Evolutionary conservation across 2,329 filamentous ascomycete species (phyloP), one percentile per base, ranked within the genome.

Genomic region (Paramyrothecium roridum): DNA sequence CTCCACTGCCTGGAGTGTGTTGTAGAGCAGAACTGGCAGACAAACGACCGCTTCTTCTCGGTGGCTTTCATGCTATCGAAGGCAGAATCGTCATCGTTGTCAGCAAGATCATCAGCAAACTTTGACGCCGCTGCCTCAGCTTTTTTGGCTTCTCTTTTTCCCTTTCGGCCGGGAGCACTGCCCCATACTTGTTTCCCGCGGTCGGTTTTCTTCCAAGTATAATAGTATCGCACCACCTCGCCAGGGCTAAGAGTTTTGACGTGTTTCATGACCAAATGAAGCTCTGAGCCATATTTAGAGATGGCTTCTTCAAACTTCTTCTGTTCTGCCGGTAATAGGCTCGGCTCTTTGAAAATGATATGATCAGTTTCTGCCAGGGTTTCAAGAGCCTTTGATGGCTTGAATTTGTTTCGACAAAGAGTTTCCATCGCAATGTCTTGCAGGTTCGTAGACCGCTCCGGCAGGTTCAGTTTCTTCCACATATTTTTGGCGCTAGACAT

Each of bases 201-300:
- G 2, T 88, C 82, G 0, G 91, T 91, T 73, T 98, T 98, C 76
- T 99, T 99, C 95, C 95, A 99, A 61, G 90, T 90, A 70, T 99
- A 99, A 73, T 98, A 99, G 68, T 90, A 96, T 3, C 95, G 89
- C 23, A 96, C 91, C 58, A 97, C 88, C 56, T 91, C 85, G 52
- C 88, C 86, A 58, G 92, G 86, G 45, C 84, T 85, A 62, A 95
- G 85, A 0, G 88, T 90, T 71, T 91, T 93, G 65, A 97, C 90
- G 70, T 96, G 90, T 62, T 89, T 87, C 61, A 87, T 91, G 57
- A 98, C 88, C 49, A 83, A 82, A 61, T 91, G 84, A 64, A 96
- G 85, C 73, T 99, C 95, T 0, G 93, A 97, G 21, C 95, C 95
- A 67, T 88, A 96, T 68, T 95, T 96, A 49, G 84, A 77, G 12